Evolutionary conservation across 495 filamentous ascomycete species (phyloP).

Genomic region (Penicillium samsonianum): DNA sequence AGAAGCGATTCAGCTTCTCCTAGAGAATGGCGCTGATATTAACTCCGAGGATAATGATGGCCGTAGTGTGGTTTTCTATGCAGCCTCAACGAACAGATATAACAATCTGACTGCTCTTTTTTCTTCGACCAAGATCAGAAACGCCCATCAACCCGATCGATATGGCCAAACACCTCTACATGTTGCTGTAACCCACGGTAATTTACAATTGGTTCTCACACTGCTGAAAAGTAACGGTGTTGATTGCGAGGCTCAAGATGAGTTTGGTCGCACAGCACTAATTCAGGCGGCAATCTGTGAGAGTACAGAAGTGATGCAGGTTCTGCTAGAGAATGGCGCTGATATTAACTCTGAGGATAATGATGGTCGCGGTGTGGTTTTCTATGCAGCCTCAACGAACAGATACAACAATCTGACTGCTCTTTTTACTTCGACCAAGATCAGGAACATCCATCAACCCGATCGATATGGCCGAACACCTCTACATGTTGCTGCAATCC

Average conservation of each 20-base stretch:
- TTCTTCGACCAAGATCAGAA: too few relatives aligned
- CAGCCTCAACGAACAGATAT: background rate
- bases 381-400: background rate
- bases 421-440: too few relatives aligned
- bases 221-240: background rate
- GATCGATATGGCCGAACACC: conserved; percentile 1
- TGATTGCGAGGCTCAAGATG: background rate
- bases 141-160: background rate
- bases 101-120: too few relatives aligned
- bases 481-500: background rate
- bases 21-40: too few relatives aligned
- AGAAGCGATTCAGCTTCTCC: too few relatives aligned
- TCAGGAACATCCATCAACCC: background rate
- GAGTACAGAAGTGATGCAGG: too few relatives aligned
- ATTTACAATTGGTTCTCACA: background rate
- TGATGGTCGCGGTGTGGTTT: too few relatives aligned
- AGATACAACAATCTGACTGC: too few relatives aligned
- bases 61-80: background rate
- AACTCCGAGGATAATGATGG: too few relatives aligned
- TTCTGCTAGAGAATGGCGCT: too few relatives aligned
- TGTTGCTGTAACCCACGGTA: background rate
- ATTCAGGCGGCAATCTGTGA: too few relatives aligned
- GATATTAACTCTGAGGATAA: too few relatives aligned
- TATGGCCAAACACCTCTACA: background rate
- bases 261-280: background rate